Conservation (phyloP, 768 basidiomycete genomes). For the Tricholoma saponaceum region DNA sequence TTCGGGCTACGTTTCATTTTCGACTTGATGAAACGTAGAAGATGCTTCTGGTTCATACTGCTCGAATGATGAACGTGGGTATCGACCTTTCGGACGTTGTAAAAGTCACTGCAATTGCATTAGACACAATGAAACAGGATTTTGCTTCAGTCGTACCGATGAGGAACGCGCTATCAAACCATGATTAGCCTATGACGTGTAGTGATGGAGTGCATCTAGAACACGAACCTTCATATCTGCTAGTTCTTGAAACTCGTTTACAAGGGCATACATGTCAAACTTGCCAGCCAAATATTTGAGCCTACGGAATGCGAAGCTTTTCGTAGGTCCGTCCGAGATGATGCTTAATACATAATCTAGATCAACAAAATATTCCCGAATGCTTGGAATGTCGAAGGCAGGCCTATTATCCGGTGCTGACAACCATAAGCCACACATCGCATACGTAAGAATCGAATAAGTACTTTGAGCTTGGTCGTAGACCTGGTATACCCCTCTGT, state of each 20-base stretch:
- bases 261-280: slow-evolving; percentile 86
- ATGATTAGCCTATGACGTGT: neutral
- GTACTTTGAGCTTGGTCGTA: slow-evolving; percentile 45
- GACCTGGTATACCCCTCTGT: slow-evolving; percentile 89
- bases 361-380: slow-evolving; percentile 95
- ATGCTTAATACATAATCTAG: slow-evolving; percentile 88
- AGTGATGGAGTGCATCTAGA: neutral
- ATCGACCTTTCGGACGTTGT: slow-evolving; percentile 97
- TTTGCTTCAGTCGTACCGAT: slow-evolving; percentile 51
- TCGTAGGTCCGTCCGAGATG: slow-evolving; percentile 93
- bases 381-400: slow-evolving; percentile 72
- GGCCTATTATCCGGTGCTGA: slow-evolving; percentile 44
- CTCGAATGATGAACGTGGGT: slow-evolving; percentile 99
- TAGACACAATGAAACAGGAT: neutral
- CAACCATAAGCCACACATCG: neutral
- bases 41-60: slow-evolving; percentile 99
- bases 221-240: slow-evolving; percentile 91
- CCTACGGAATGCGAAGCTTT: slow-evolving; percentile 90
- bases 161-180: slow-evolving; percentile 60
- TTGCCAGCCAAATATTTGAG: slow-evolving; percentile 91
- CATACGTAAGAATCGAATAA: slow-evolving; percentile 2
- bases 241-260: slow-evolving; percentile 92
- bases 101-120: slow-evolving; percentile 74
- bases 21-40: slow-evolving; percentile 97
- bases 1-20: slow-evolving; percentile 90